phyloP scores from a whole-genome alignment of 2,329 filamentous ascomycete genomes.

The Sclerotinia glacialis region DNA sequence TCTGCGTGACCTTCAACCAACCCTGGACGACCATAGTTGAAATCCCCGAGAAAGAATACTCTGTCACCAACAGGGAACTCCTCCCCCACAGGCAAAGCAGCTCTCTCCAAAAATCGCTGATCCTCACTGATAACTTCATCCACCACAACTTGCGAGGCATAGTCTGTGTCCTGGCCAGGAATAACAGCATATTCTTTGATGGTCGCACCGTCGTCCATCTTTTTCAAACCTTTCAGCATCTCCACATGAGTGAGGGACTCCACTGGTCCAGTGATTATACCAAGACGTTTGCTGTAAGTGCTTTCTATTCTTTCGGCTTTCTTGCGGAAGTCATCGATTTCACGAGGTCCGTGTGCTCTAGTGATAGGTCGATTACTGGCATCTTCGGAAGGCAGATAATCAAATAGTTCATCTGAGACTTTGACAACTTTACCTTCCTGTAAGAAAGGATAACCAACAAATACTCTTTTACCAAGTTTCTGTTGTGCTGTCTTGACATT shows the following conservation, averaged over 20 bases:
- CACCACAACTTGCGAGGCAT: slow-evolving; percentile 87
- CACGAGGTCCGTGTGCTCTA: slow-evolving; percentile 68
- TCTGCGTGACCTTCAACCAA: slow-evolving; percentile 72
- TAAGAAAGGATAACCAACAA: slow-evolving; percentile 91
- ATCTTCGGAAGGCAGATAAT: slow-evolving; percentile 70
- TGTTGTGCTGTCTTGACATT: slow-evolving; percentile 69
- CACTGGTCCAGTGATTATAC: slow-evolving; percentile 79
- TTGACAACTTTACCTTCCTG: slow-evolving; percentile 88
- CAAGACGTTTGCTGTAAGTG: slow-evolving; percentile 86
- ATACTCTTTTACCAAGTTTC: slow-evolving; percentile 81
- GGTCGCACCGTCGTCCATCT: slow-evolving; percentile 86
- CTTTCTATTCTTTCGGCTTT: slow-evolving; percentile 82
- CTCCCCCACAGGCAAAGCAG: slow-evolving; percentile 82
- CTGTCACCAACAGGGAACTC: slow-evolving; percentile 82
- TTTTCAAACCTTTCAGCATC: slow-evolving; percentile 85
- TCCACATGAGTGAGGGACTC: slow-evolving; percentile 90
- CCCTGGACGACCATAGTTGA: slow-evolving; percentile 86
- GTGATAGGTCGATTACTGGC: slow-evolving; percentile 61
- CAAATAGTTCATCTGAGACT: slow-evolving; percentile 91
- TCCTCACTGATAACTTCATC: slow-evolving; percentile 89
- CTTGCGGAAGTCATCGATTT: slow-evolving; percentile 79
- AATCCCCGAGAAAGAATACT: slow-evolving; percentile 92
- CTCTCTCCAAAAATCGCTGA: slow-evolving; percentile 86
- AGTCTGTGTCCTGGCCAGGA: slow-evolving; percentile 80
- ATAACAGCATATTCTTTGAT: slow-evolving; percentile 91